A percentile compares a stretch with the other conserved stretches of the same genome.
These are phyloP conservation scores for Seiridium unicorne DNA, from an alignment of 2,329 filamentous ascomycete species.

Conservation along the genomic window DNA sequence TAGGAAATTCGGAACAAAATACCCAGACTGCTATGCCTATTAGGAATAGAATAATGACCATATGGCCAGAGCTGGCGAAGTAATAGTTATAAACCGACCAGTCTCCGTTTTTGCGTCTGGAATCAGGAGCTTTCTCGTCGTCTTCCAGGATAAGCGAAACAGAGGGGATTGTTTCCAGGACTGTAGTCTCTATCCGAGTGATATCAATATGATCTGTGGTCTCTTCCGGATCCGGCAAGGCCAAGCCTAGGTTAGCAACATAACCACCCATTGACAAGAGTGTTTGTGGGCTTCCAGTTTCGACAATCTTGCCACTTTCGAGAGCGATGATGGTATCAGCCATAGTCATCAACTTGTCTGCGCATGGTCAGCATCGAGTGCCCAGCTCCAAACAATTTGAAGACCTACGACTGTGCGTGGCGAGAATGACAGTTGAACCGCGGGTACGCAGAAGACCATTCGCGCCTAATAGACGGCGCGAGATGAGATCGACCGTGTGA, in stretches of 20 bases:
- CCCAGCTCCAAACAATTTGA: not conserved
- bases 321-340: slow-evolving; percentile 2
- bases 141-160: not conserved
- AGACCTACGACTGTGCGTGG: slow-evolving; percentile 13
- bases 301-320: slow-evolving; percentile 1
- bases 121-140: not conserved
- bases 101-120: slow-evolving; percentile 5
- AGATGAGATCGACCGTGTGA: slow-evolving; percentile 29
- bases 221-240: not conserved
- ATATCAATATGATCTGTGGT: not conserved
- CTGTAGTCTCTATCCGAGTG: not conserved
- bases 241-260: slow-evolving; percentile 1
- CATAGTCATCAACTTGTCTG: slow-evolving; percentile 7
- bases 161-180: not conserved
- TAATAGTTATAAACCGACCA: slow-evolving; percentile 8
- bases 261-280: not conserved
- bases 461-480: slow-evolving; percentile 24
- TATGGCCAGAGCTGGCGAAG: not conserved
- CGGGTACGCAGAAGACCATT: slow-evolving; percentile 25
- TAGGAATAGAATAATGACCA: not conserved
- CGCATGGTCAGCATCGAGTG: not conserved
- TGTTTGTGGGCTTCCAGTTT: not conserved
- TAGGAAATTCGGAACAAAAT: slow-evolving; percentile 6
- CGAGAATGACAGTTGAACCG: slow-evolving; percentile 30
- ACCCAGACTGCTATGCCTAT: not conserved